These are phyloP conservation scores for Verticillium klebahnii DNA, from an alignment of 2,329 filamentous ascomycete genomes.

Conservation along the genomic window DNA sequence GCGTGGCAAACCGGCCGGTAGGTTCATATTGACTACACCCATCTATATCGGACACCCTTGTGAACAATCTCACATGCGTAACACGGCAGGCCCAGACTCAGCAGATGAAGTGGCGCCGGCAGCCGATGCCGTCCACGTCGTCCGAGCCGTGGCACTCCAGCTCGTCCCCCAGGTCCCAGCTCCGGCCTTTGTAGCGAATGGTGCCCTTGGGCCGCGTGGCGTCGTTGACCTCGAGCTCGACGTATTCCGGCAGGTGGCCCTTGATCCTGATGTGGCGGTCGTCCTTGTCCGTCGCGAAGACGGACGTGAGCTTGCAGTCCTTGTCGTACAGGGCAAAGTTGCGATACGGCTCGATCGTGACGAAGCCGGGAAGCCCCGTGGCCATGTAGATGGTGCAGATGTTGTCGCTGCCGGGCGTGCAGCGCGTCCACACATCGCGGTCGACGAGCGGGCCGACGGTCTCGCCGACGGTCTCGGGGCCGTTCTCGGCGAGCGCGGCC, in stretches of 20 bases:
- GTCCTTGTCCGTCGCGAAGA: not conserved
- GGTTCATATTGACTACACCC: too few species aligned
- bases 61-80: too few species aligned
- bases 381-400: not conserved
- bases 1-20: too few species aligned
- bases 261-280: not conserved
- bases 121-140: not conserved
- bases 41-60: too few species aligned
- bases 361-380: not conserved
- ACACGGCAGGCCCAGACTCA: not conserved
- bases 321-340: not conserved
- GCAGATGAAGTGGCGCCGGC: not conserved
- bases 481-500: too few species aligned
- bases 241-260: not conserved
- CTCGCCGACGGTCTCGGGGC: too few species aligned
- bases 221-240: not conserved
- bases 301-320: not conserved
- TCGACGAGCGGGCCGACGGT: not conserved
- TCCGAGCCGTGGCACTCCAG: not conserved
- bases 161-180: not conserved
- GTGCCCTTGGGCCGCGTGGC: not conserved
- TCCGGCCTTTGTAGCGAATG: not conserved
- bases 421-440: not conserved
- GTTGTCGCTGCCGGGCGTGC: not conserved
- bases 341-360: not conserved